Evolutionary conservation across 2,329 filamentous ascomycete species (phyloP), one percentile per base, ranked within the genome.

Genomic region (Pyrenophora teres): DNA sequence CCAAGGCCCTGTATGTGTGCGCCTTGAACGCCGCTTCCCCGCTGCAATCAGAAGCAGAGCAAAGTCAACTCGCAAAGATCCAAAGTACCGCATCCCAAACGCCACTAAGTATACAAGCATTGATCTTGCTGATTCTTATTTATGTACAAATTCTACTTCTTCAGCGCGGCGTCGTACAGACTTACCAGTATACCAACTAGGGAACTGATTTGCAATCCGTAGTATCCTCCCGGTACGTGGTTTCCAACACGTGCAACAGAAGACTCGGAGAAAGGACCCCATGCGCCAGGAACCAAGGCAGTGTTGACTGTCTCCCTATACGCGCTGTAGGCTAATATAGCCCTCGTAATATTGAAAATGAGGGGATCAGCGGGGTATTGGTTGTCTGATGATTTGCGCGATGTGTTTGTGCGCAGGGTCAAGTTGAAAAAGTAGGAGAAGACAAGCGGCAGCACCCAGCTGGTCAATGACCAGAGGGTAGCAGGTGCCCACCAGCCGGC

Each of bases 371-470:
- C 85, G 5, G 80, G 77, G 59, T 87, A 86, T 58, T 84, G 82
- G 16, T 72, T 66, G 46, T 71, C 73, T 3, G 68, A 65, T 15
- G 74, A 72, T 54, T 73, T 72, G 68, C 71, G 74, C 64, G 71
- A 78, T 51, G 62, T 79, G 64, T 78, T 81, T 18, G 80, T 77
- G 36, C 82, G 80, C 46, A 83, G 76, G 33, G 87, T 90, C 67
- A 97, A 75, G 75, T 97, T 97, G 83, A 96, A 88, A 72, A 97
- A 96, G 78, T 94, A 97, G 21, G 89, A 90, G 36, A 86, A 80
- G 27, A 89, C 56, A 42, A 87, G 78, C 1, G 93, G 93, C 23
- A 93, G 60, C 37, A 89, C 66, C 47, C 90, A 73, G 69, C 84
- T 88, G 8, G 91, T 94, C 31, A 87, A 71, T 4, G 84, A 72